Conservation (phyloP, 169 alveolate species). For the Neospora caninum region DNA sequence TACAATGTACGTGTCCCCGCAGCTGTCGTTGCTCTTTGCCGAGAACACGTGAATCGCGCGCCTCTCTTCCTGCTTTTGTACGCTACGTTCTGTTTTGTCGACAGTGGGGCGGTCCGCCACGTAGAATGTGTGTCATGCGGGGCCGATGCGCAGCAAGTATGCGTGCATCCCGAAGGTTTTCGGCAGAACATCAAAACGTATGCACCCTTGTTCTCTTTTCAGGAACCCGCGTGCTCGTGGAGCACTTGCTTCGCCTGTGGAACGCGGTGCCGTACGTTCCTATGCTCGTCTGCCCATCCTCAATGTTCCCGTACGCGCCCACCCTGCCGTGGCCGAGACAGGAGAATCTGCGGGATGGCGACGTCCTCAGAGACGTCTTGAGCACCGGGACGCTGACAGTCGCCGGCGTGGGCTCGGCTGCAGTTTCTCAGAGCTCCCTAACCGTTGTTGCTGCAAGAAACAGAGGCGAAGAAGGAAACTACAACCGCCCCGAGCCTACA, state of each 20-base stretch:
- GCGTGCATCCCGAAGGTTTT: no score
- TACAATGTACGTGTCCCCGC: no score
- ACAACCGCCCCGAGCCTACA: constrained; percentile 28
- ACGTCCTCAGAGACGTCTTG: constrained; percentile 16
- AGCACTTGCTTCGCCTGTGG: constrained; percentile 45
- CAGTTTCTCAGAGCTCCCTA: not conserved
- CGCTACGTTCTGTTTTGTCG: no score
- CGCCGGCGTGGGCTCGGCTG: constrained; percentile 3
- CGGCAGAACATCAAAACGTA: no score
- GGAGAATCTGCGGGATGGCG: not conserved
- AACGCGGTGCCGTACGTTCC: constrained; percentile 21
- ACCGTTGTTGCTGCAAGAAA: not conserved
- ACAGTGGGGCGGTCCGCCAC: no score
- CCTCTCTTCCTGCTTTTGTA: no score
- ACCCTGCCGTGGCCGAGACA: constrained; percentile 36
- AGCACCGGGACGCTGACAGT: constrained; percentile 7
- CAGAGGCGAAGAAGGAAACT: constrained; percentile 23
- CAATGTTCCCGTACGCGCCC: constrained; percentile 15
- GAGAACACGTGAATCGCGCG: no score
- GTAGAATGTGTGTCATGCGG: no score
- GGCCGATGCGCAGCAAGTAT: no score
- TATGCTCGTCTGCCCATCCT: constrained; percentile 37
- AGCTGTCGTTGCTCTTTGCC: no score
- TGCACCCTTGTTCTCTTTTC: not conserved
- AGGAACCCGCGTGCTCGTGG: constrained; percentile 28